A percentile compares a stretch with the other conserved stretches of the same genome.
Conservation (phyloP, 1,139 yeast genomes). For the Yamadazyma pseudoaaseri region DNA sequence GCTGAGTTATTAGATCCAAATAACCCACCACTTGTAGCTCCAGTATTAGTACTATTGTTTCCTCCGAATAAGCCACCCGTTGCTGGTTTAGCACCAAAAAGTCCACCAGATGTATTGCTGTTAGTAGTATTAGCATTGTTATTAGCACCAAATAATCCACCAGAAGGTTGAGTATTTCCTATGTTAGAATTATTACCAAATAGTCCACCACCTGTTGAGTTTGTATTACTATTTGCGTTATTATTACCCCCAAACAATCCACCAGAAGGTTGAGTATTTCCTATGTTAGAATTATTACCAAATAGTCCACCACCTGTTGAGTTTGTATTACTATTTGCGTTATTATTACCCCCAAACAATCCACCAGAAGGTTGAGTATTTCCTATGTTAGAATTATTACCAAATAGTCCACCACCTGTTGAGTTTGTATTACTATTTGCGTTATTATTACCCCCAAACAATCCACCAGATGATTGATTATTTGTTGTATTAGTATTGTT, state of each 20-base stretch:
- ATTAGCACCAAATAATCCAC: conserved; percentile 26
- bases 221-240: conserved; percentile 2
- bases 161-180: conserved; percentile 13
- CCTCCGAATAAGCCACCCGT: conserved; percentile 13
- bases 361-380: conserved; percentile 14
- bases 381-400: conserved; percentile 17
- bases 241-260: conserved; percentile 26
- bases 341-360: conserved; percentile 18
- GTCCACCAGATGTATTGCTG: conserved; percentile 10
- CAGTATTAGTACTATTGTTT: conserved; percentile 3
- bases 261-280: conserved; percentile 14
- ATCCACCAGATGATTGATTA: conserved; percentile 15
- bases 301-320: conserved; percentile 22
- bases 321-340: conserved; percentile 5
- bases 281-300: conserved; percentile 22
- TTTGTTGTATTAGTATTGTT: conserved; percentile 12
- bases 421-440: conserved; percentile 5
- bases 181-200: conserved; percentile 26
- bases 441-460: conserved; percentile 18
- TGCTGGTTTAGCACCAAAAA: conserved; percentile 18
- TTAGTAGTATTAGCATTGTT: conserved; percentile 9
- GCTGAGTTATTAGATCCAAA: conserved; percentile 10
- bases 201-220: conserved; percentile 16
- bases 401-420: conserved; percentile 27
- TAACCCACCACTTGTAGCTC: conserved; percentile 6